phyloP scores from a whole-genome alignment of 83 land plant species.

The Picea mariana region DNA sequence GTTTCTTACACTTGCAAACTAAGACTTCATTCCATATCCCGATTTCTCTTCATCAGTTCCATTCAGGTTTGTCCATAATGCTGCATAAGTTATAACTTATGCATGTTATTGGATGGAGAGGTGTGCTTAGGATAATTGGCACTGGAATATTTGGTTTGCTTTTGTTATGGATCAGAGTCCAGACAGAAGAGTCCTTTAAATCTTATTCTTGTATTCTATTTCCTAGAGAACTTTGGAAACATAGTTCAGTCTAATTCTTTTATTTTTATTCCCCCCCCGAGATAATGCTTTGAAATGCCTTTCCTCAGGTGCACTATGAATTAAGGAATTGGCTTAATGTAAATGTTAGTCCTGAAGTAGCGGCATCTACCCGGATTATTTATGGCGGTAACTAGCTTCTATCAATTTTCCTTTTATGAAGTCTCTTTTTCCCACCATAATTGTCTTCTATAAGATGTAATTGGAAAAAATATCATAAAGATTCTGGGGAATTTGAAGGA shows the following conservation, averaged over 20 bases:
- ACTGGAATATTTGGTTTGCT: not conserved
- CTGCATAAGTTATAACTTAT: not conserved
- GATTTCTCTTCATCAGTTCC: too few species aligned
- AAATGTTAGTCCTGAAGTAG: constrained; percentile 79
- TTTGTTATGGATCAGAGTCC: not conserved
- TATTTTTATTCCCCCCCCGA: not conserved
- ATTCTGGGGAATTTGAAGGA: too few species aligned
- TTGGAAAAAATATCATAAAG: not conserved
- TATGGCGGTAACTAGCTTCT: constrained; percentile 71
- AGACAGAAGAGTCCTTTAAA: not conserved
- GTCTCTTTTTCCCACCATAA: not conserved
- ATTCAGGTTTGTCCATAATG: not conserved
- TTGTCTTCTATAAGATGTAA: not conserved
- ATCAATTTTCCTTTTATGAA: not conserved
- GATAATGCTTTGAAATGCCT: constrained; percentile 6
- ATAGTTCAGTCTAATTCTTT: not conserved
- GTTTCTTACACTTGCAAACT: too few species aligned
- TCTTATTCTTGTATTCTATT: not conserved
- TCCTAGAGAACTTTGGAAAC: not conserved
- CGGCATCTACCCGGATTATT: constrained; percentile 66
- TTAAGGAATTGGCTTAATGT: constrained; percentile 69
- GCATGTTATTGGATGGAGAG: not conserved
- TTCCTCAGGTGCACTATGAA: constrained; percentile 66
- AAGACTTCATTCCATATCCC: not conserved
- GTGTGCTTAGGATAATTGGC: not conserved